These are phyloP conservation scores for Saccharomycopsis microspora DNA, from an alignment of 805 yeast species.

Conservation along the genomic window DNA sequence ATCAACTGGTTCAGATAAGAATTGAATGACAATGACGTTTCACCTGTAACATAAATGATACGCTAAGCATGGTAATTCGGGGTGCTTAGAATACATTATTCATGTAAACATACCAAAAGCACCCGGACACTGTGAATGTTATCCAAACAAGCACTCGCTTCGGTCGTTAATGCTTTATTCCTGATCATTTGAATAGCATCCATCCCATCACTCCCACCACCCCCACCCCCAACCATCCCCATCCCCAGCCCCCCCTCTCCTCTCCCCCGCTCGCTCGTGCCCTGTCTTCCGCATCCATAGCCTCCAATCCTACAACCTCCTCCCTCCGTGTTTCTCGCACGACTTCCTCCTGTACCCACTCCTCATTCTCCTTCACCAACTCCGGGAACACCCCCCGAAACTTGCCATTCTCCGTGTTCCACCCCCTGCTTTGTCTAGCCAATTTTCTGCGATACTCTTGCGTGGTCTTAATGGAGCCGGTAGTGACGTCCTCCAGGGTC, in stretches of 20 bases:
- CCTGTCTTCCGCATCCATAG: conserved; percentile 59
- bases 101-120: too few relatives aligned
- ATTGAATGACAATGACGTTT: too few relatives aligned
- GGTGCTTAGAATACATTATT: too few relatives aligned
- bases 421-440: conserved; percentile 50
- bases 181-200: background rate
- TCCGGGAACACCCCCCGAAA: conserved; percentile 65
- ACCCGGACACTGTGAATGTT: too few relatives aligned
- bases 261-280: conserved; percentile 31
- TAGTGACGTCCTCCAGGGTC: conserved; percentile 79
- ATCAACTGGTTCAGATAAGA: too few relatives aligned
- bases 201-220: background rate
- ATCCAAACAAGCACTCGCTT: too few relatives aligned
- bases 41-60: too few relatives aligned
- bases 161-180: too few relatives aligned
- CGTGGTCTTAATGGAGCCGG: conserved; percentile 68
- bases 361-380: conserved; percentile 28
- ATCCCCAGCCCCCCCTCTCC: background rate
- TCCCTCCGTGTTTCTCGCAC: conserved; percentile 18
- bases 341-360: conserved; percentile 18
- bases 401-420: conserved; percentile 26
- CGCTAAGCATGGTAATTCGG: too few relatives aligned
- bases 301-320: conserved; percentile 27
- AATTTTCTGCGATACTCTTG: conserved; percentile 41
- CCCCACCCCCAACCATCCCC: too few relatives aligned